Evolutionary conservation across 129 eudicot genomes (phyloP).

Genomic region (Smallanthus sonchifolius): DNA sequence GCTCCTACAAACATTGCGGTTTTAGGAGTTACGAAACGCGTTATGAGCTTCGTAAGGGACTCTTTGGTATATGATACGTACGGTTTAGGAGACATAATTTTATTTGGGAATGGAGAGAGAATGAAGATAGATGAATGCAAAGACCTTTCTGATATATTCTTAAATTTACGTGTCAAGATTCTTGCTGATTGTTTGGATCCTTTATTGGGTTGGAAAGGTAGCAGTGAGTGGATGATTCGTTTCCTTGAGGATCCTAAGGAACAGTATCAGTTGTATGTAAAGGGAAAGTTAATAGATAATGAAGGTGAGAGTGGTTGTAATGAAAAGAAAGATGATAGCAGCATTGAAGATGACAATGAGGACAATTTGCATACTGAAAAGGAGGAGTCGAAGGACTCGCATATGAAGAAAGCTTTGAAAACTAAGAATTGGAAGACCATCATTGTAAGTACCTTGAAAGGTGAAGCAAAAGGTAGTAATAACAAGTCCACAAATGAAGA

Average conservation of each 20-base stretch:
- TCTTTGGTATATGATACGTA: constrained; percentile 38
- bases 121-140: constrained; percentile 50
- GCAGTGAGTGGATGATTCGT: constrained; percentile 30
- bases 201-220: constrained; percentile 40
- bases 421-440: constrained; percentile 6
- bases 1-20: constrained; percentile 78
- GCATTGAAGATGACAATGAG: constrained; percentile 4
- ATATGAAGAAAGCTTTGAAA: neutral
- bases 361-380: neutral
- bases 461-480: neutral
- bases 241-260: constrained; percentile 54
- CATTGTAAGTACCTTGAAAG: constrained; percentile 2
- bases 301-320: neutral
- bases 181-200: constrained; percentile 38
- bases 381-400: neutral
- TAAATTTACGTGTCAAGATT: constrained; percentile 30
- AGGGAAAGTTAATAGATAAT: neutral
- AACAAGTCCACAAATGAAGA: neutral
- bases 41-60: constrained; percentile 32
- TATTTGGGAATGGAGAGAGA: constrained; percentile 56
- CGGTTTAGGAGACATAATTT: constrained; percentile 64
- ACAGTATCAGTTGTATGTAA: constrained; percentile 29
- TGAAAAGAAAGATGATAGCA: constrained; percentile 3
- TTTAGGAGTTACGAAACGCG: constrained; percentile 41
- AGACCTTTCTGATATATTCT: constrained; percentile 46